phyloP scores from a whole-genome alignment of 2,329 filamentous ascomycete species.

The Sporothrix dimorphospora region DNA sequence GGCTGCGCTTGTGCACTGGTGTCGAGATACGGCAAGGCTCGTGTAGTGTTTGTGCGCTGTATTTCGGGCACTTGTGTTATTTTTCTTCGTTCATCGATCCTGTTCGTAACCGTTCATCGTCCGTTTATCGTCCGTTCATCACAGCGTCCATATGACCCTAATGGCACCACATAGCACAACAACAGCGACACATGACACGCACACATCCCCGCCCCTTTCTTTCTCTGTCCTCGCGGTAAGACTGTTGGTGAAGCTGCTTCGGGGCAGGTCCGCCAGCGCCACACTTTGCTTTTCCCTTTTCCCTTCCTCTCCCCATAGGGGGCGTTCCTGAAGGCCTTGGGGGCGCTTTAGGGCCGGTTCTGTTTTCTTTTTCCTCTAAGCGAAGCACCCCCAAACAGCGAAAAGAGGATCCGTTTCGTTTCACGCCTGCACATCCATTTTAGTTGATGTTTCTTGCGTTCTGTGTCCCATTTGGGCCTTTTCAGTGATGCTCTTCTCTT shows the following conservation, averaged over 20 bases:
- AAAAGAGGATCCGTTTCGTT: not conserved
- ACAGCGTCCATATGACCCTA: not conserved
- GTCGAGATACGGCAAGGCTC: not conserved
- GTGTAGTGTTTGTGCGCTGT: not conserved
- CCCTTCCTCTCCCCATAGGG: not conserved
- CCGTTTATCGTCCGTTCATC: not conserved
- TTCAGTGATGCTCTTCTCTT: conserved; percentile 1
- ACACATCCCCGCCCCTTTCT: not conserved
- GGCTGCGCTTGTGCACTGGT: not conserved
- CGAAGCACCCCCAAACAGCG: not conserved
- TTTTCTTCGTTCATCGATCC: not conserved
- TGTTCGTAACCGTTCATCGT: not conserved
- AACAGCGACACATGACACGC: not conserved
- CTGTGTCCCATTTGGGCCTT: not conserved
- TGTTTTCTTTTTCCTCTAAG: conserved; percentile 18
- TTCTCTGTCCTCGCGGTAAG: not conserved
- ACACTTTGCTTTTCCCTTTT: not conserved
- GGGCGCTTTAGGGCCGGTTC: not conserved
- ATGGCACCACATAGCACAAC: not conserved
- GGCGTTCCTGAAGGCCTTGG: not conserved
- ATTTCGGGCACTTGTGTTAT: not conserved
- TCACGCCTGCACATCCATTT: not conserved
- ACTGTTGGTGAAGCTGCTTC: conserved; percentile 18
- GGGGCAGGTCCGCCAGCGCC: not conserved
- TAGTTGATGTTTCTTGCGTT: not conserved